Evolutionary conservation across 2,329 filamentous ascomycete species (phyloP).

Genomic region (Neonectria coccinea): DNA sequence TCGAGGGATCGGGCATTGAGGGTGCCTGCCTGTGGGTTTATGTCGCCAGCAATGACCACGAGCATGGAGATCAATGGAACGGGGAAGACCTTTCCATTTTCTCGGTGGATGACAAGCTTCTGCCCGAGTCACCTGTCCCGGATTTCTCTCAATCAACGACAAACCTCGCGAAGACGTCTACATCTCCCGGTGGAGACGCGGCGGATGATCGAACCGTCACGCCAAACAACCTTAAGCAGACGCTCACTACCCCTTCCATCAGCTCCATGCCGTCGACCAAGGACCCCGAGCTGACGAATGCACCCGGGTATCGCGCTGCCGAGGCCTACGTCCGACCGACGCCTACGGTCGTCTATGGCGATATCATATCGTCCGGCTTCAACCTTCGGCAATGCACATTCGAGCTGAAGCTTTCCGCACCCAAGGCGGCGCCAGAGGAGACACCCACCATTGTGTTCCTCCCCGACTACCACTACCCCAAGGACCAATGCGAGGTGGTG

Average conservation of each 20-base stretch:
- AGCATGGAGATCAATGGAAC: slow-evolving; percentile 95
- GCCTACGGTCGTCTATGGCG: slow-evolving; percentile 80
- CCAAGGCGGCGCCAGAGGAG: slow-evolving; percentile 68
- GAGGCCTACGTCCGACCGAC: slow-evolving; percentile 93
- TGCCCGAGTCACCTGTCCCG: slow-evolving; percentile 65
- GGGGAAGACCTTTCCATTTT: slow-evolving; percentile 95
- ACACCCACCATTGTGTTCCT: slow-evolving; percentile 85
- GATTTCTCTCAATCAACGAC: slow-evolving; percentile 60
- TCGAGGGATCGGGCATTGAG: slow-evolving; percentile 85
- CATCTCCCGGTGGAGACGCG: slow-evolving; percentile 51
- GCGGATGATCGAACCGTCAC: slow-evolving; percentile 72
- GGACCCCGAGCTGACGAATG: slow-evolving; percentile 69
- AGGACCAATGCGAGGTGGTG: slow-evolving; percentile 75
- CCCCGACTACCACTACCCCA: slow-evolving; percentile 92
- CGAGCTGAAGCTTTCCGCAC: slow-evolving; percentile 74
- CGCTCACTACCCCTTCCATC: slow-evolving; percentile 75
- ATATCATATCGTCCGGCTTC: slow-evolving; percentile 79
- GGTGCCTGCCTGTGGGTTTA: slow-evolving; percentile 95
- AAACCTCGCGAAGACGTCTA: slow-evolving; percentile 48
- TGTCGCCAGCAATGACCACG: slow-evolving; percentile 83
- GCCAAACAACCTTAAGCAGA: slow-evolving; percentile 80
- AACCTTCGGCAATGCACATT: slow-evolving; percentile 85
- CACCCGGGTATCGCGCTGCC: slow-evolving; percentile 85
- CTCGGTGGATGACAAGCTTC: slow-evolving; percentile 81
- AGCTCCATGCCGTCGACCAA: slow-evolving; percentile 66